A percentile compares a stretch with the other conserved stretches of the same genome.
Evolutionary conservation across 768 basidiomycete genomes (phyloP).

Genomic region (Pluteus cervinus): DNA sequence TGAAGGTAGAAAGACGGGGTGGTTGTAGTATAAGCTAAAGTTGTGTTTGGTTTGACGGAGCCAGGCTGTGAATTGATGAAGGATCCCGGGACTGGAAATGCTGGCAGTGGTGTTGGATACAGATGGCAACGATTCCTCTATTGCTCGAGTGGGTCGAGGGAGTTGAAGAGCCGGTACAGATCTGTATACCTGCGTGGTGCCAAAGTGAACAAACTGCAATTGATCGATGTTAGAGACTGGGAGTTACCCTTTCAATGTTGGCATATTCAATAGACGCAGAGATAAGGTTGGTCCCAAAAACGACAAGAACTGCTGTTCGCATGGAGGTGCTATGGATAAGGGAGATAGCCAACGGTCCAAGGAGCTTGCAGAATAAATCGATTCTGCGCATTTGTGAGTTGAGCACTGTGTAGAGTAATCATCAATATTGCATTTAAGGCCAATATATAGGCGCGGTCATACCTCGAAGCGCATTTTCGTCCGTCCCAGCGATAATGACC

Average conservation of each 20-base stretch:
- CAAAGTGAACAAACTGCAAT: neutral
- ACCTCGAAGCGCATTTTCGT: constrained; percentile 6
- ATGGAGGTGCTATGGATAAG: constrained; percentile 18
- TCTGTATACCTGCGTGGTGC: constrained; percentile 4
- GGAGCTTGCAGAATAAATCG: constrained; percentile 22
- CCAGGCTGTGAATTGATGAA: neutral
- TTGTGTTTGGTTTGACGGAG: constrained; percentile 3
- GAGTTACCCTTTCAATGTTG: constrained; percentile 17
- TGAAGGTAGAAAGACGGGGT: constrained; percentile 17
- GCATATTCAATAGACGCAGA: constrained; percentile 18
- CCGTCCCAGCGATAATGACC: constrained; percentile 4
- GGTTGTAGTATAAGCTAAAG: constrained; percentile 15
- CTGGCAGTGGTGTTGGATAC: neutral
- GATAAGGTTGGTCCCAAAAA: constrained; percentile 11
- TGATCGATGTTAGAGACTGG: neutral
- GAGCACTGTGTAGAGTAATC: constrained; percentile 7
- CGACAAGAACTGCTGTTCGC: constrained; percentile 12
- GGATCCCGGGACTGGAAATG: neutral
- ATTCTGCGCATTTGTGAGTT: constrained; percentile 26
- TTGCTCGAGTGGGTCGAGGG: neutral
- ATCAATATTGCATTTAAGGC: neutral
- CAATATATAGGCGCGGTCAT: neutral
- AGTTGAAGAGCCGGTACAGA: constrained; percentile 4
- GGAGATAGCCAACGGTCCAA: constrained; percentile 17
- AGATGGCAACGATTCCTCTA: constrained; percentile 1